Conservation (phyloP, 2,329 filamentous ascomycete species). For the Talaromyces sp. region DNA sequence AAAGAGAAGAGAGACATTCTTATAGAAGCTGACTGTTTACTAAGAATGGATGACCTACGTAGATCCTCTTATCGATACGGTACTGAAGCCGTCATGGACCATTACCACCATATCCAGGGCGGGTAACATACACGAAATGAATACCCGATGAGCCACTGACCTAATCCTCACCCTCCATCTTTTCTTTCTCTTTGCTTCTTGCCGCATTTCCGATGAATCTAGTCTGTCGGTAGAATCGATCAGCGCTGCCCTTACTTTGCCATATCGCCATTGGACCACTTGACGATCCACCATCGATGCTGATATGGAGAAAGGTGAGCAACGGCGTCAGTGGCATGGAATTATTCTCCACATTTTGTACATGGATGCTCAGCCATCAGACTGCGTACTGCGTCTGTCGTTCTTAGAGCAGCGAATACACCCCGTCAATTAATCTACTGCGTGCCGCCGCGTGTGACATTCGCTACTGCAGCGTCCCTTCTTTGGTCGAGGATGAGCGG, state of each 20-base stretch:
- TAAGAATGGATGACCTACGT: not conserved
- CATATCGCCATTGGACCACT: not conserved
- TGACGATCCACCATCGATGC: not conserved
- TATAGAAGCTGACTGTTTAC: not conserved
- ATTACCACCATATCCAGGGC: not conserved
- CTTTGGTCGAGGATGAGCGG: not conserved
- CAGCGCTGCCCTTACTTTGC: not conserved
- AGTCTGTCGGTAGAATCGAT: not conserved
- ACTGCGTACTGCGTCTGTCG: no score
- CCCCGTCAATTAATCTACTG: not conserved
- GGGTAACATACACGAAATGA: not conserved
- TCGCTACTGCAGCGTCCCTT: not conserved
- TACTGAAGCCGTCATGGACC: not conserved
- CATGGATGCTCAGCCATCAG: not conserved
- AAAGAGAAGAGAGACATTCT: not conserved
- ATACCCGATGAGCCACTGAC: slow-evolving; percentile 1
- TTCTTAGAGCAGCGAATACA: not conserved
- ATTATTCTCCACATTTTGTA: not conserved
- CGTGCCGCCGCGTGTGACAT: not conserved
- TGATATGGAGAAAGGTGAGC: not conserved
- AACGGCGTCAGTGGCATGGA: not conserved
- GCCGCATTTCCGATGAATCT: not conserved
- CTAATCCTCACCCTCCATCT: not conserved
- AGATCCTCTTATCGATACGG: slow-evolving; percentile 1
- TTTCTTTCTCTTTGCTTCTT: not conserved